Evolutionary conservation across 495 filamentous ascomycete genomes (phyloP).

Genomic region (Aspergillus conjunctus): DNA sequence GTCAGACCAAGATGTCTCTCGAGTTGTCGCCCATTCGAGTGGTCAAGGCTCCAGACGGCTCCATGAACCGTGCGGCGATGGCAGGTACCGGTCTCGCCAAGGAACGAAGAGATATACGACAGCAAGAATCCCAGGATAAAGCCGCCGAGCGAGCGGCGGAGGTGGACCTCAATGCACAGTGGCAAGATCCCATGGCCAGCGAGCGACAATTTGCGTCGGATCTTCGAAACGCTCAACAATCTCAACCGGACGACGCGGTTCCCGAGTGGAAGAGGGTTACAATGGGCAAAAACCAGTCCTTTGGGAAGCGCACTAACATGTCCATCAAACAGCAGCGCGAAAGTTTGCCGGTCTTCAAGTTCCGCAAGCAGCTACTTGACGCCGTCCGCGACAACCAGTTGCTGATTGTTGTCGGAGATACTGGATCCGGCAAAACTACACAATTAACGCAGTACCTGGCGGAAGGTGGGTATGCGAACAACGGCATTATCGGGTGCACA

Average conservation of each 20-base stretch:
- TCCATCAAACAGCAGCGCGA: conserved; percentile 95
- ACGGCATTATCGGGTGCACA: conserved; percentile 95
- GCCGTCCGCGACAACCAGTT: conserved; percentile 88
- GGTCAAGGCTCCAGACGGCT: conserved; percentile 95
- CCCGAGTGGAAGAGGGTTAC: conserved; percentile 93
- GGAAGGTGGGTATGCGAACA: conserved; percentile 85
- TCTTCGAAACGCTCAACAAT: conserved; percentile 59
- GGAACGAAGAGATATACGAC: conserved; percentile 83
- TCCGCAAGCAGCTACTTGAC: conserved; percentile 83
- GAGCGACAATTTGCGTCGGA: conserved; percentile 86
- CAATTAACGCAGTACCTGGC: conserved; percentile 94
- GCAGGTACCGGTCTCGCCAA: conserved; percentile 86
- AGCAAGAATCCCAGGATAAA: conserved; percentile 84
- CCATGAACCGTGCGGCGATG: conserved; percentile 93
- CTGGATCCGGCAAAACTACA: conserved; percentile 96
- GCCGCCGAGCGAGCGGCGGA: conserved; percentile 76
- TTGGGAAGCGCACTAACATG: conserved; percentile 87
- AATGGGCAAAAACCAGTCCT: conserved; percentile 76
- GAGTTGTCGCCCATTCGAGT: conserved; percentile 94
- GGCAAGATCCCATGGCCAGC: conserved; percentile 96
- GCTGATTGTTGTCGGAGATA: conserved; percentile 95
- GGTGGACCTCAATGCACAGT: conserved; percentile 87
- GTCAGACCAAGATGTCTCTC: conserved; percentile 93
- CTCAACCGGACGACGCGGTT: conserved; percentile 63
- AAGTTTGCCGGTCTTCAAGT: conserved; percentile 86